phyloP scores from a whole-genome alignment of 129 eudicot species.

The Chrysanthemum seticuspe region DNA sequence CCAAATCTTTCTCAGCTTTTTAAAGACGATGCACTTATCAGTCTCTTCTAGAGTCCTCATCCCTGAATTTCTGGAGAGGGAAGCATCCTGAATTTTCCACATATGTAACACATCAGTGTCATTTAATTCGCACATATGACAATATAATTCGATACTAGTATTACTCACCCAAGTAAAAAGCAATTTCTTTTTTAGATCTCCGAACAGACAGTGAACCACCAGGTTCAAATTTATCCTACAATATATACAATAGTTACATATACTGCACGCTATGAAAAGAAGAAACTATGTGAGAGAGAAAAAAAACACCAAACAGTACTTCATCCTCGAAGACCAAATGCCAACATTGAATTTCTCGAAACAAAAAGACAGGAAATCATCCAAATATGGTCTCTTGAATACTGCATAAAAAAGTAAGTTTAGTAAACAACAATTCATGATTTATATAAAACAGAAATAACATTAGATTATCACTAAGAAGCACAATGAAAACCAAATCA shows the following conservation, averaged over 20 bases:
- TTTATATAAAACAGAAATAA: slow-evolving; percentile 1
- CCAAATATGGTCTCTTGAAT: slow-evolving; percentile 68
- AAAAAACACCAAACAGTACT: slow-evolving; percentile 30
- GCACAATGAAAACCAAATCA: slow-evolving; percentile 10
- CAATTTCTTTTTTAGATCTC: slow-evolving; percentile 56
- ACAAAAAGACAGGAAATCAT: slow-evolving; percentile 71
- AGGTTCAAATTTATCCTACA: slow-evolving; percentile 57
- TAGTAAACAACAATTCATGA: slow-evolving; percentile 11
- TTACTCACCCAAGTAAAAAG: slow-evolving; percentile 77
- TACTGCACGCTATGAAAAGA: slow-evolving; percentile 5
- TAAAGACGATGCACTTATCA: slow-evolving; percentile 62
- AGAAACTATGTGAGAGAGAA: not conserved
- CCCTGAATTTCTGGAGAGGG: slow-evolving; percentile 34
- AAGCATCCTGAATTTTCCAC: slow-evolving; percentile 48
- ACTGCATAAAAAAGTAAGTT: slow-evolving; percentile 41
- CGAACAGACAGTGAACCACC: slow-evolving; percentile 61
- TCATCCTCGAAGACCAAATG: slow-evolving; percentile 73
- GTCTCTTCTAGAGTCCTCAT: slow-evolving; percentile 47
- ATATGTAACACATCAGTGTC: not conserved
- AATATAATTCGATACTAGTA: not conserved
- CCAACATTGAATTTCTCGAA: slow-evolving; percentile 69
- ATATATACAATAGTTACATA: slow-evolving; percentile 14
- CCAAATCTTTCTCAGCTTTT: slow-evolving; percentile 80
- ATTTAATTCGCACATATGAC: no score
- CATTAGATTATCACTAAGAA: not conserved